Base-by-base conservation (phyloP, 495 filamentous ascomycete species). In the Chaetomium cochliodes region DNA sequence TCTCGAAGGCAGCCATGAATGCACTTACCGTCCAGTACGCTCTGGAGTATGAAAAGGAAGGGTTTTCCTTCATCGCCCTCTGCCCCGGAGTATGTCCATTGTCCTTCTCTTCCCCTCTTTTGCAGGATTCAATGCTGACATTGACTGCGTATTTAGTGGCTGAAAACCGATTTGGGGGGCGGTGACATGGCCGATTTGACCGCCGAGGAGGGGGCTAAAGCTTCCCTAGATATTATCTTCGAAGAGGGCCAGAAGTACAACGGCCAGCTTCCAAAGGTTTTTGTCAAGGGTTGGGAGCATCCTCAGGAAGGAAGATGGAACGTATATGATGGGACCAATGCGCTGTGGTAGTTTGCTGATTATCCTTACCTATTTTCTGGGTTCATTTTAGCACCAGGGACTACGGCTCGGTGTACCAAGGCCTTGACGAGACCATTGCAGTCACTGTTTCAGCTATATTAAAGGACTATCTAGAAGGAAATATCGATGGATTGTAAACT, bases 251-350 rank as follows among this genome's bases (percentile, higher is more conserved):
- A 72, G 12, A 67, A 73, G 28, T 64, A 76, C 39, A 83, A 82
- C 72, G 80, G 80, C n/a, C 74, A 77, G 56, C 75, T 82, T 49
- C 12, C 75, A 4, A 81, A 81, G 60, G 78, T 85, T 42, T 72
- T 72, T 58, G 72, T 85, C 3, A 64, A 74, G 9, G 79, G 80
- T 4, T 81, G 73, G 74, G 80, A 83, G 56, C 71, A 52, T 26
- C 47, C 63, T 9, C n/a, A 28, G 23, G 52, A 58, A 23, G 49
- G 58, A 22, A 3, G 42, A 3, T 46, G 42, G 42, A 51, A 54
- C 15, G 63, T 65, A 7, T 65, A 65, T 30, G 63, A 65, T 25
- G 63, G 63, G 50, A 33, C 30, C 30, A 33, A 33, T 7, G 30
- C 30, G 3, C 30, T 7, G 30, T 33, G 30, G 30, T 33, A 33